phyloP scores from a whole-genome alignment of 768 basidiomycete species.

The Sarcodon aspratus region DNA sequence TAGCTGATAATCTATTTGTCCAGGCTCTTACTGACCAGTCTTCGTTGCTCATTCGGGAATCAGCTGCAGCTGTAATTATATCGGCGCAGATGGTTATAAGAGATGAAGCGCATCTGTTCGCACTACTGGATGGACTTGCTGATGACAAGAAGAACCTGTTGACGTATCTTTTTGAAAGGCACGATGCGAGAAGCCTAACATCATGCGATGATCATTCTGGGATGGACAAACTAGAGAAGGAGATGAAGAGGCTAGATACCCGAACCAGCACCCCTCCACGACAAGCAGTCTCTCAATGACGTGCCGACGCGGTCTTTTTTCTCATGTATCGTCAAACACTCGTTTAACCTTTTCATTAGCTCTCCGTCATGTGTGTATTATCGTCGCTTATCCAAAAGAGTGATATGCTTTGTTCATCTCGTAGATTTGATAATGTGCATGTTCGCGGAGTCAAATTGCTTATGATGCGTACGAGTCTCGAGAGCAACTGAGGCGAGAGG shows the following conservation, averaged over 20 bases:
- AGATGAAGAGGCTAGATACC: slow-evolving; percentile 71
- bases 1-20: not conserved
- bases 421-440: too few relatives aligned
- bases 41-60: slow-evolving; percentile 74
- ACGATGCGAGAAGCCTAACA: slow-evolving; percentile 48
- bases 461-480: too few relatives aligned
- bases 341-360: too few relatives aligned
- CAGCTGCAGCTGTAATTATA: slow-evolving; percentile 73
- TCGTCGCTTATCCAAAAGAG: too few relatives aligned
- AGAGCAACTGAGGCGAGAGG: too few relatives aligned
- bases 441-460: too few relatives aligned
- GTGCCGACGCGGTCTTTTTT: not conserved
- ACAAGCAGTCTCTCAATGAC: not conserved
- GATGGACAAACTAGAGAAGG: slow-evolving; percentile 64
- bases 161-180: slow-evolving; percentile 85
- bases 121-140: slow-evolving; percentile 70
- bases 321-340: too few relatives aligned
- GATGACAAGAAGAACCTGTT: slow-evolving; percentile 86
- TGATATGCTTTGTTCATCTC: too few relatives aligned
- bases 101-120: slow-evolving; percentile 77
- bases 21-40: slow-evolving; percentile 62
- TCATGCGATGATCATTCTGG: not conserved
- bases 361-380: too few relatives aligned
- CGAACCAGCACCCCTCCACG: slow-evolving; percentile 65
- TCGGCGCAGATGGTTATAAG: slow-evolving; percentile 74